These are phyloP conservation scores for Taphrina sp. DNA, from an alignment of 1,139 yeast genomes.

Conservation along the genomic window DNA sequence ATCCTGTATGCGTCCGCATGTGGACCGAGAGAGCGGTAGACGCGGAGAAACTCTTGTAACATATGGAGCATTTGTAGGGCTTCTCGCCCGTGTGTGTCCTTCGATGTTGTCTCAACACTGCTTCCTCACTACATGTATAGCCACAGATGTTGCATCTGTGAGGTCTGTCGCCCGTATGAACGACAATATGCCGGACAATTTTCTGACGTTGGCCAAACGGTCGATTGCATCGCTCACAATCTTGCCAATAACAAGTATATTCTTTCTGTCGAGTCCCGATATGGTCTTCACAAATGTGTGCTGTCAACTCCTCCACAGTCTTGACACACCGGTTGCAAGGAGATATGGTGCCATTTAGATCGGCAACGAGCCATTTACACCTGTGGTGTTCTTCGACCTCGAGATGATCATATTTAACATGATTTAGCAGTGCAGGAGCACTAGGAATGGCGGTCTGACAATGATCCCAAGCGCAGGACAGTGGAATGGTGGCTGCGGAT, in stretches of 20 bases:
- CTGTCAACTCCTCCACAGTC: slow-evolving; percentile 19
- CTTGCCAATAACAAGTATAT: slow-evolving; percentile 75
- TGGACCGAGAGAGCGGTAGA: slow-evolving; percentile 62
- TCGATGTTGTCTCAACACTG: slow-evolving; percentile 70
- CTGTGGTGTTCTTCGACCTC: slow-evolving; percentile 43
- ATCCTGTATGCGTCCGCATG: slow-evolving; percentile 84
- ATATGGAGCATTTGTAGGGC: slow-evolving; percentile 75
- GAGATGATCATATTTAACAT: slow-evolving; percentile 44
- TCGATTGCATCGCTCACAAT: slow-evolving; percentile 63
- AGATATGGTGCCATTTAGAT: slow-evolving; percentile 52
- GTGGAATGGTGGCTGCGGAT: too few relatives aligned
- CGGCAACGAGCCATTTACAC: slow-evolving; percentile 42
- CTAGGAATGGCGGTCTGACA: slow-evolving; percentile 39
- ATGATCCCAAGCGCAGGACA: slow-evolving; percentile 26
- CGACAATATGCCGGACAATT: slow-evolving; percentile 76
- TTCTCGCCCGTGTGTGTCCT: slow-evolving; percentile 83
- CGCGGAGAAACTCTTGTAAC: slow-evolving; percentile 72
- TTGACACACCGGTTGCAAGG: slow-evolving; percentile 41
- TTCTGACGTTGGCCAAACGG: slow-evolving; percentile 82
- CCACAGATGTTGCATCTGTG: slow-evolving; percentile 37
- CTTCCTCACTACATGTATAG: slow-evolving; percentile 63
- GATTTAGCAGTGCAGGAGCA: slow-evolving; percentile 44
- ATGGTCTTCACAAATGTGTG: slow-evolving; percentile 71
- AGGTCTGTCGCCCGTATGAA: slow-evolving; percentile 66
- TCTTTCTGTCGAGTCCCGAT: slow-evolving; percentile 79